These are phyloP conservation scores for Stephanodiscus minutulus DNA, from an alignment of 108 stramenopile genomes.

Conservation along the genomic window DNA sequence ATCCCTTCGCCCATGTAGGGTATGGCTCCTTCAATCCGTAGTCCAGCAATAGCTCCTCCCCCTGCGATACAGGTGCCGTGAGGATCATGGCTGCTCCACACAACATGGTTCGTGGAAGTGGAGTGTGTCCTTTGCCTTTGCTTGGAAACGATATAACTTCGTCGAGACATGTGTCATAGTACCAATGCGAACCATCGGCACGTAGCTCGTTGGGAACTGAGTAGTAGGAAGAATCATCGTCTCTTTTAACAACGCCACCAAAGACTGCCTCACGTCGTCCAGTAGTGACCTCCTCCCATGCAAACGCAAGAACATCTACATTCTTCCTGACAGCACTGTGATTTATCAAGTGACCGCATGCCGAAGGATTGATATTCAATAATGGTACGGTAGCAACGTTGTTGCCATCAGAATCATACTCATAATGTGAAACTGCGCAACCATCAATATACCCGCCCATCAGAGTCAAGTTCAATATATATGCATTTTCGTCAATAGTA, in stretches of 20 bases:
- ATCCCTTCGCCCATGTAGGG: constrained; percentile 23
- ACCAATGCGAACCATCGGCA: constrained; percentile 53
- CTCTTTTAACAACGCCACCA: too few relatives aligned
- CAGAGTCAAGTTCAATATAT: constrained; percentile 53
- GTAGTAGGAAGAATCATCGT: not conserved
- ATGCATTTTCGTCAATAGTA: constrained; percentile 41
- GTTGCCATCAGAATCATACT: too few relatives aligned
- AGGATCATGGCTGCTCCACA: constrained; percentile 50
- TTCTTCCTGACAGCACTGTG: constrained; percentile 34
- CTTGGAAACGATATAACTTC: constrained; percentile 29
- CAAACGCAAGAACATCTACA: constrained; percentile 32
- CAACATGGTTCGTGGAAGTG: constrained; percentile 5
- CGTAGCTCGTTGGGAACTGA: constrained; percentile 42
- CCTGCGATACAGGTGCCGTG: constrained; percentile 11
- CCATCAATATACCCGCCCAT: constrained; percentile 56
- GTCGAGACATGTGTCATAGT: constrained; percentile 25
- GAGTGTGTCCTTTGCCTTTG: not conserved
- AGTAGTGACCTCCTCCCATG: constrained; percentile 37
- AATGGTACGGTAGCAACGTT: too few relatives aligned
- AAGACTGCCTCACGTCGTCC: not conserved
- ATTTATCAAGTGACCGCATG: constrained; percentile 56
- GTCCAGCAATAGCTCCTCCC: constrained; percentile 50
- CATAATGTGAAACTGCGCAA: constrained; percentile 14
- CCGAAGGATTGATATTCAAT: constrained; percentile 50
- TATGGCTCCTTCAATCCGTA: constrained; percentile 39